Conservation (phyloP, 768 basidiomycete genomes). For the Mycena capillaripes region DNA sequence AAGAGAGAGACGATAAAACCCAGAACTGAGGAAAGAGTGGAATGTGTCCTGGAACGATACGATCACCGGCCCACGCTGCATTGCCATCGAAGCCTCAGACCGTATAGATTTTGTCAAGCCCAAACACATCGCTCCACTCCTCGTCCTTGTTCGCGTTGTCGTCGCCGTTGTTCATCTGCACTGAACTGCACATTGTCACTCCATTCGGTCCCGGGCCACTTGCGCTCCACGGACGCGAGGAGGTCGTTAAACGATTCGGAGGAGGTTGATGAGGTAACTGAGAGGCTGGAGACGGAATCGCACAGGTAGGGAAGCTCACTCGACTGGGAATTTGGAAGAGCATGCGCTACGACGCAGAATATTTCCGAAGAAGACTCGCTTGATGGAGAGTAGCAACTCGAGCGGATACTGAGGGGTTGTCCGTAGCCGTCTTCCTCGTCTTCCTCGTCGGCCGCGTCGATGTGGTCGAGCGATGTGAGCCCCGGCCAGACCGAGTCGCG, state of each 20-base stretch:
- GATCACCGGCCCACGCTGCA: too few relatives aligned
- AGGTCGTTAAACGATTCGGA: conserved; percentile 14
- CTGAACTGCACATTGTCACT: neutral
- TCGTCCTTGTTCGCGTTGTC: too few relatives aligned
- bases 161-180: too few relatives aligned
- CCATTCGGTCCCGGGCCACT: conserved; percentile 17
- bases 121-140: too few relatives aligned
- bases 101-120: too few relatives aligned
- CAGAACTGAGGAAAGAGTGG: too few relatives aligned
- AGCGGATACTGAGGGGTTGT: neutral
- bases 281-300: neutral
- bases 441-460: neutral
- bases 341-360: too few relatives aligned
- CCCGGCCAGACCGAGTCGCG: conserved; percentile 15
- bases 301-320: conserved; percentile 17
- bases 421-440: conserved; percentile 8
- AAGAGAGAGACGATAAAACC: too few relatives aligned
- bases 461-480: neutral
- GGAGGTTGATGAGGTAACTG: neutral
- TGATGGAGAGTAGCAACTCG: neutral
- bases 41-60: too few relatives aligned
- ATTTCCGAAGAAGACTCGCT: too few relatives aligned
- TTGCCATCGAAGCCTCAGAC: too few relatives aligned
- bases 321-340: too few relatives aligned
- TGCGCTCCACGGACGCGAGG: conserved; percentile 29